Evolutionary conservation across 805 yeast species (phyloP).

Genomic region (Kluyveromyces nonfermentans): DNA sequence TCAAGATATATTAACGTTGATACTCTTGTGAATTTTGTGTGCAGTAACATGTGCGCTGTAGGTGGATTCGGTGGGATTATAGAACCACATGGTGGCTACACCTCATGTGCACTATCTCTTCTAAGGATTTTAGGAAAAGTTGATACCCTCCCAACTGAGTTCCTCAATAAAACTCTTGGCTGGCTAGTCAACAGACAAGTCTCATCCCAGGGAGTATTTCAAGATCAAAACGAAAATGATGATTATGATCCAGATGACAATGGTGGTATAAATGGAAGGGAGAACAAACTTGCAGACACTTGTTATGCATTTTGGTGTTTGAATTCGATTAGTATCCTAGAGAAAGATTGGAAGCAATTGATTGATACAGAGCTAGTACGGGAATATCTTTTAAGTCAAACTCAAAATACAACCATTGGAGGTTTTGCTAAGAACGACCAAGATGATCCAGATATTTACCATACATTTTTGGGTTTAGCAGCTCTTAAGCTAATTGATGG

Average conservation of each 20-base stretch:
- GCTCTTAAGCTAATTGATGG: constrained; percentile 35
- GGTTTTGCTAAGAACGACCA: constrained; percentile 67
- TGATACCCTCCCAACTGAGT: constrained; percentile 10
- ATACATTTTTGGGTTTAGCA: constrained; percentile 53
- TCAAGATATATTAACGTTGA: constrained; percentile 36
- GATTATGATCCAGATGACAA: constrained; percentile 39
- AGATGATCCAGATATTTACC: constrained; percentile 63
- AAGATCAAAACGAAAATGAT: constrained; percentile 23
- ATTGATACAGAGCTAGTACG: constrained; percentile 1
- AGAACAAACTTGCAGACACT: constrained; percentile 76
- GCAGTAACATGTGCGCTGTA: constrained; percentile 32
- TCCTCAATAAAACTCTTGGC: constrained; percentile 35
- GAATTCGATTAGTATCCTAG: constrained; percentile 45
- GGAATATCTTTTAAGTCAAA: constrained; percentile 39
- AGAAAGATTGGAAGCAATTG: constrained; percentile 11
- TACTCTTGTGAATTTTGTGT: constrained; percentile 33
- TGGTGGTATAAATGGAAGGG: constrained; percentile 84
- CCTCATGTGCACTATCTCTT: constrained; percentile 73
- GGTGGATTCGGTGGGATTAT: constrained; percentile 63
- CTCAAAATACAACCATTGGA: constrained; percentile 59
- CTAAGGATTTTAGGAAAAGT: constrained; percentile 35
- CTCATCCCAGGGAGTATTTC: constrained; percentile 16
- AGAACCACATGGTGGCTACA: constrained; percentile 82
- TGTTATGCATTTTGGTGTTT: constrained; percentile 84
- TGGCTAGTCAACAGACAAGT: constrained; percentile 63